Conservation (phyloP, 768 basidiomycete genomes). For the Vishniacozyma victoriae region DNA sequence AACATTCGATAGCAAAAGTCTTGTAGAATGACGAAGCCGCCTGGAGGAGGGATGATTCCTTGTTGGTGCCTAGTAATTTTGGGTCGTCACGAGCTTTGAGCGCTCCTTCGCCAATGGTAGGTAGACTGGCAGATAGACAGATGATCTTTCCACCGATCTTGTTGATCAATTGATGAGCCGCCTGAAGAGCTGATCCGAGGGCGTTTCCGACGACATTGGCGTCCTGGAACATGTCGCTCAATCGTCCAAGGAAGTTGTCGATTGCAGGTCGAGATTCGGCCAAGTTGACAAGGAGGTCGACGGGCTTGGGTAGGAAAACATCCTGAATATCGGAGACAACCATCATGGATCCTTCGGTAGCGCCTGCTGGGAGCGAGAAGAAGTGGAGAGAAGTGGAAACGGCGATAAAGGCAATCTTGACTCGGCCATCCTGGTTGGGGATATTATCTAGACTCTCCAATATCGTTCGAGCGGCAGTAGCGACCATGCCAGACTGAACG, state of each 20-base stretch:
- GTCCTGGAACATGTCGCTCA: constrained; percentile 98
- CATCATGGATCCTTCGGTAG: constrained; percentile 78
- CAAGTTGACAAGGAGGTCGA: constrained; percentile 90
- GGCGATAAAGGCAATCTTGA: constrained; percentile 85
- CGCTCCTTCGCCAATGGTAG: constrained; percentile 79
- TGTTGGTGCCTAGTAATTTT: constrained; percentile 88
- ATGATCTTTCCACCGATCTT: constrained; percentile 93
- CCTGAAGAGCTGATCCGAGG: constrained; percentile 87
- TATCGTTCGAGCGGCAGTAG: constrained; percentile 93
- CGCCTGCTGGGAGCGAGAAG: constrained; percentile 71
- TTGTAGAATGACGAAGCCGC: constrained; percentile 96
- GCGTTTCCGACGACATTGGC: constrained; percentile 88
- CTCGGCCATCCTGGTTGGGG: constrained; percentile 87
- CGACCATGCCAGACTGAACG: constrained; percentile 94
- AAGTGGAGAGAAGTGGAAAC: constrained; percentile 92
- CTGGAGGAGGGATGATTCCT: constrained; percentile 90
- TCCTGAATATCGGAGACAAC: constrained; percentile 96
- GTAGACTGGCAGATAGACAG: constrained; percentile 75
- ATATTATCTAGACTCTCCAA: constrained; percentile 90
- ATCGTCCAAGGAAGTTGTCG: constrained; percentile 70
- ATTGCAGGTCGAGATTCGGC: constrained; percentile 72
- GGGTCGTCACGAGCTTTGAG: constrained; percentile 96
- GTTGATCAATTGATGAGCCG: constrained; percentile 89
- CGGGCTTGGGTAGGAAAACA: constrained; percentile 94
- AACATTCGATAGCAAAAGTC: constrained; percentile 97